phyloP scores from a whole-genome alignment of 1,284 basidiomycete genomes.

The Schizopora paradoxa region DNA sequence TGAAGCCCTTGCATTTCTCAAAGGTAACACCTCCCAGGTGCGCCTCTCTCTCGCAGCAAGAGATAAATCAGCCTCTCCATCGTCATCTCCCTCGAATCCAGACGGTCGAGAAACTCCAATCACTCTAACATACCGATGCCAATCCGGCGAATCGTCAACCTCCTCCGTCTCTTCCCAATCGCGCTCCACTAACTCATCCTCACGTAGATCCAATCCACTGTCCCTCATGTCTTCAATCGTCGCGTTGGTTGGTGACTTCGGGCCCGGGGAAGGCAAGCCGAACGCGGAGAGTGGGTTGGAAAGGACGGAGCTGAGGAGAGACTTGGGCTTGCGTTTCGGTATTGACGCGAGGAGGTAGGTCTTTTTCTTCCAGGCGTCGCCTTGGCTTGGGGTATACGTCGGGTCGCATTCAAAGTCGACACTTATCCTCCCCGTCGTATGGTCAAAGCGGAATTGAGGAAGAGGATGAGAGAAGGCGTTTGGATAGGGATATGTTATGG shows the following conservation, averaged over 20 bases:
- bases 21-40: conserved; percentile 37
- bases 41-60: conserved; percentile 30
- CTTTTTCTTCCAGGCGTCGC: conserved; percentile 48
- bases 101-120: conserved; percentile 29
- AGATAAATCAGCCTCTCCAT: conserved; percentile 24
- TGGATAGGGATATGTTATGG: conserved; percentile 66
- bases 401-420: conserved; percentile 60
- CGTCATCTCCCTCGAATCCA: conserved; percentile 11
- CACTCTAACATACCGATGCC: conserved; percentile 36
- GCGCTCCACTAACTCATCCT: conserved; percentile 71
- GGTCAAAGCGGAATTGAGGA: conserved; percentile 59
- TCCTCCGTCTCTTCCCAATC: conserved; percentile 72
- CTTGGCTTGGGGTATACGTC: conserved; percentile 41
- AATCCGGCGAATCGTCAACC: conserved; percentile 64
- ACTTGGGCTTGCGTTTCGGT: conserved; percentile 58
- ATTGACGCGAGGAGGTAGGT: conserved; percentile 59
- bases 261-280: conserved; percentile 20
- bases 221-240: conserved; percentile 61
- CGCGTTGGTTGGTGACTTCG: conserved; percentile 35
- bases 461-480: conserved; percentile 71
- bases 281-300: conserved; percentile 46
- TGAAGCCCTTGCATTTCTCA: conserved; percentile 24
- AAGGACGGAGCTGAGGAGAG: conserved; percentile 55
- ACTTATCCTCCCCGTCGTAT: conserved; percentile 50
- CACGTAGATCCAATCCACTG: conserved; percentile 62